A percentile compares a stretch with the other conserved stretches of the same genome.
Conservation (phyloP, 2,329 filamentous ascomycete genomes). For the Aspergillus pseudotamarii region DNA sequence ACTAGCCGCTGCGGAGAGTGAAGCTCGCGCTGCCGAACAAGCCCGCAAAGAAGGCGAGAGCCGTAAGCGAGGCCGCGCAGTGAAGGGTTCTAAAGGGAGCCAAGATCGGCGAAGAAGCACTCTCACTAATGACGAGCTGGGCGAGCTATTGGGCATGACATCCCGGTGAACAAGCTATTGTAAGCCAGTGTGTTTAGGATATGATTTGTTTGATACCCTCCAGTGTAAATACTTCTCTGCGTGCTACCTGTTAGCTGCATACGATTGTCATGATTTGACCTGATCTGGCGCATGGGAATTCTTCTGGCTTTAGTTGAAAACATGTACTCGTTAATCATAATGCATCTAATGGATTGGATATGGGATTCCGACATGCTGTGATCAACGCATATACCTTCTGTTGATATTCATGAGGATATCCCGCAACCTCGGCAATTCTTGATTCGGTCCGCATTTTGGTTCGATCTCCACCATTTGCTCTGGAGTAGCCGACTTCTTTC, state of each 20-base stretch:
- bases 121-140: constrained; percentile 48
- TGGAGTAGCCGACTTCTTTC: neutral
- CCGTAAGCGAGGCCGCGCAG: constrained; percentile 38
- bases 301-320: neutral
- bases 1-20: constrained; percentile 45
- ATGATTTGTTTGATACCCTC: constrained; percentile 17
- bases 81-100: constrained; percentile 30
- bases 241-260: constrained; percentile 8
- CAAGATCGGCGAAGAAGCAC: constrained; percentile 46
- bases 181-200: constrained; percentile 6
- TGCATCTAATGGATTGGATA: neutral
- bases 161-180: constrained; percentile 13
- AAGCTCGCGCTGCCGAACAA: constrained; percentile 44
- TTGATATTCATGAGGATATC: neutral
- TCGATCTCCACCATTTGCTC: constrained; percentile 16
- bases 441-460: neutral
- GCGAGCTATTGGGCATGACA: constrained; percentile 40
- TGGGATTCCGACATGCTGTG: neutral
- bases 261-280: constrained; percentile 16
- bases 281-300: constrained; percentile 20
- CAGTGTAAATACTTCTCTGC: constrained; percentile 11
- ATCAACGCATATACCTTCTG: neutral
- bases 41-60: constrained; percentile 37
- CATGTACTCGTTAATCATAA: constrained; percentile 12
- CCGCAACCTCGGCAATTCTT: constrained; percentile 21